Conservation (phyloP, 495 filamentous ascomycete species). For the Xeromyces bisporus region DNA sequence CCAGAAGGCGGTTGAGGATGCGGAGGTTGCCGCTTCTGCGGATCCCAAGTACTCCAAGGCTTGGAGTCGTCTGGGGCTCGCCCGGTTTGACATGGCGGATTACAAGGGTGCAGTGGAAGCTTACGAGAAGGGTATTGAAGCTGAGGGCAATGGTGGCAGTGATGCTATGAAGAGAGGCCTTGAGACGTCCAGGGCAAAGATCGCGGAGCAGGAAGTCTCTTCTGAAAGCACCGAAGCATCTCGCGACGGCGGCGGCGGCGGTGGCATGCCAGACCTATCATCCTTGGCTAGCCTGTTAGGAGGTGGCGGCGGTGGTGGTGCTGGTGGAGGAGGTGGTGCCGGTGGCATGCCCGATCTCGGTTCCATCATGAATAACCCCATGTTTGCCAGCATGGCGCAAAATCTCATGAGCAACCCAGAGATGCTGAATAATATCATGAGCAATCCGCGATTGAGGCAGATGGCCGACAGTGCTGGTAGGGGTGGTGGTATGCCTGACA, state of each 20-base stretch:
- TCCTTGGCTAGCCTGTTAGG: constrained; percentile 57
- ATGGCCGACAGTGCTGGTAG: constrained; percentile 45
- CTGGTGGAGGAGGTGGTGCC: constrained; percentile 38
- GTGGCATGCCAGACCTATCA: constrained; percentile 67
- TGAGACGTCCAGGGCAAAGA: constrained; percentile 71
- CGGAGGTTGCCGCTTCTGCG: constrained; percentile 66
- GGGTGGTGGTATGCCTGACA: constrained; percentile 66
- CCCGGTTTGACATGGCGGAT: constrained; percentile 78
- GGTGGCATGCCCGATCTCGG: constrained; percentile 78
- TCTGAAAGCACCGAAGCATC: constrained; percentile 30
- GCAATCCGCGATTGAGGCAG: constrained; percentile 69
- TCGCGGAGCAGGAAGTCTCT: constrained; percentile 63
- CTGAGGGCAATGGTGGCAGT: constrained; percentile 79
- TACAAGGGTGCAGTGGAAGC: constrained; percentile 85
- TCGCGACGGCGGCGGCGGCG: constrained; percentile 29
- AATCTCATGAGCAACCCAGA: constrained; percentile 93
- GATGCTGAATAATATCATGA: constrained; percentile 78
- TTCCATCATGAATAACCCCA: constrained; percentile 87
- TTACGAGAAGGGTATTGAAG: constrained; percentile 81
- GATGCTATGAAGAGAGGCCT: constrained; percentile 78
- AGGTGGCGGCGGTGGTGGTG: constrained; percentile 37
- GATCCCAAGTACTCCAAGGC: constrained; percentile 94
- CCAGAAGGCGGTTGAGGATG: constrained; percentile 63
- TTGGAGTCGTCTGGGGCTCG: constrained; percentile 82
- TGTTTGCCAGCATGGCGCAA: constrained; percentile 92